These are phyloP conservation scores for Alternaria sp. DNA, from an alignment of 2,329 filamentous ascomycete genomes.

Conservation along the genomic window DNA sequence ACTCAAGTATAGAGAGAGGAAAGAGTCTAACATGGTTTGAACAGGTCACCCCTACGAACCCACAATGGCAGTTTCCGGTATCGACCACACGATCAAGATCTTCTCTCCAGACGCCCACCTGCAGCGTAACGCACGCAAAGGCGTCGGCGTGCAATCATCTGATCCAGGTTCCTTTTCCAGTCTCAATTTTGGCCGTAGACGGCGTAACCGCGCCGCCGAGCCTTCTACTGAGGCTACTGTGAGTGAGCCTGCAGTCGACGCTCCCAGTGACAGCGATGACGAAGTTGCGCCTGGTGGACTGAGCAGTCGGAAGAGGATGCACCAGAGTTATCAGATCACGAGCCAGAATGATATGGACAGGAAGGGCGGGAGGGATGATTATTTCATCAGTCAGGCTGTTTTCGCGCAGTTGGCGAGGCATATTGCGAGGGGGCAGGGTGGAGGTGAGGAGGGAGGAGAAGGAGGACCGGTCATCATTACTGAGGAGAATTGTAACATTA, in stretches of 20 bases:
- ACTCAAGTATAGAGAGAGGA: neutral
- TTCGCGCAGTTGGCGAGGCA: constrained; percentile 50
- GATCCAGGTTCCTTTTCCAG: constrained; percentile 55
- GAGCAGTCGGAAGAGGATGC: constrained; percentile 65
- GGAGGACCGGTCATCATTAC: constrained; percentile 37
- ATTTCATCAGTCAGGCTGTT: constrained; percentile 59
- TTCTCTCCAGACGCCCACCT: constrained; percentile 68
- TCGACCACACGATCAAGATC: constrained; percentile 74
- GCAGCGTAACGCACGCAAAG: constrained; percentile 64
- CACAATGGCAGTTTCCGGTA: constrained; percentile 70
- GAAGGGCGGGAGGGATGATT: constrained; percentile 65
- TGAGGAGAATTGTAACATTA: constrained; percentile 43
- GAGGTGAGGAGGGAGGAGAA: constrained; percentile 33
- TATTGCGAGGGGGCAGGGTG: constrained; percentile 36
- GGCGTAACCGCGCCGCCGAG: constrained; percentile 15
- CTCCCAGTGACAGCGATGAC: constrained; percentile 43
- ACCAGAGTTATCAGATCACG: constrained; percentile 68
- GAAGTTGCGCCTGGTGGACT: constrained; percentile 58
- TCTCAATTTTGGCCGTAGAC: constrained; percentile 39
- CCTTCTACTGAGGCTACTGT: neutral
- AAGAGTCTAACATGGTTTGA: constrained; percentile 18
- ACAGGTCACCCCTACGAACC: constrained; percentile 72
- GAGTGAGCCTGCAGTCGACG: constrained; percentile 13
- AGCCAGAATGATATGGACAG: constrained; percentile 68
- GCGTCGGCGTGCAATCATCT: constrained; percentile 64